Percentiles rank a stretch among this genome's conserved stretches.
Evolutionary conservation across 495 filamentous ascomycete genomes (phyloP).

Genomic region (Lichina pygmaea): DNA sequence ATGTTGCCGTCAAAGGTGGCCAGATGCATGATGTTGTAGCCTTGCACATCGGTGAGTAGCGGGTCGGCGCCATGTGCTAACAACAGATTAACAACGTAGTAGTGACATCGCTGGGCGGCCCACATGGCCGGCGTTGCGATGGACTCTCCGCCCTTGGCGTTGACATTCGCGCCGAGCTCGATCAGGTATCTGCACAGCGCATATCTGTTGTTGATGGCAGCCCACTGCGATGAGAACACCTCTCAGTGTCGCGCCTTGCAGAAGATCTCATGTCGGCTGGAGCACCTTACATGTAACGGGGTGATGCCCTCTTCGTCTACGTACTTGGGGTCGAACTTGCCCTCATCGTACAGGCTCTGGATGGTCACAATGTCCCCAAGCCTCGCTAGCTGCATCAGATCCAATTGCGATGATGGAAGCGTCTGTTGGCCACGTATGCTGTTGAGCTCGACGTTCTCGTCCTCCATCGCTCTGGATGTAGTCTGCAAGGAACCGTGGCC

Average conservation of each 20-base stretch:
- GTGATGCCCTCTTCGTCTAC: slow-evolving; percentile 80
- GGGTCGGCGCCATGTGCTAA: slow-evolving; percentile 77
- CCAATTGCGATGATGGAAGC: slow-evolving; percentile 37
- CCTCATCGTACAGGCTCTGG: slow-evolving; percentile 62
- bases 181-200: slow-evolving; percentile 87
- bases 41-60: slow-evolving; percentile 66
- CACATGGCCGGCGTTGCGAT: slow-evolving; percentile 84
- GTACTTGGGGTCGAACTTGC: slow-evolving; percentile 56
- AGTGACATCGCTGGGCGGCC: slow-evolving; percentile 84
- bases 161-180: slow-evolving; percentile 70
- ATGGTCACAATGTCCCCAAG: slow-evolving; percentile 66
- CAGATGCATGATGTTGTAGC: slow-evolving; percentile 89
- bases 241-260: slow-evolving; percentile 7
- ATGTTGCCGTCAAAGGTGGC: slow-evolving; percentile 94
- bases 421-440: slow-evolving; percentile 24
- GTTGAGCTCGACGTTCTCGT: slow-evolving; percentile 40
- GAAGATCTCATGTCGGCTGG: not conserved
- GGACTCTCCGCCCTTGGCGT: slow-evolving; percentile 83
- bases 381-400: slow-evolving; percentile 88
- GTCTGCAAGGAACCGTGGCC: slow-evolving; percentile 14
- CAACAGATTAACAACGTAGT: slow-evolving; percentile 58
- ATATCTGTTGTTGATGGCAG: slow-evolving; percentile 96
- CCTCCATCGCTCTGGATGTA: slow-evolving; percentile 25
- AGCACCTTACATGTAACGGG: slow-evolving; percentile 56
- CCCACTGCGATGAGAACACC: slow-evolving; percentile 40